phyloP scores from a whole-genome alignment of 2,329 filamentous ascomycete genomes.

The Fusarium paranaense region DNA sequence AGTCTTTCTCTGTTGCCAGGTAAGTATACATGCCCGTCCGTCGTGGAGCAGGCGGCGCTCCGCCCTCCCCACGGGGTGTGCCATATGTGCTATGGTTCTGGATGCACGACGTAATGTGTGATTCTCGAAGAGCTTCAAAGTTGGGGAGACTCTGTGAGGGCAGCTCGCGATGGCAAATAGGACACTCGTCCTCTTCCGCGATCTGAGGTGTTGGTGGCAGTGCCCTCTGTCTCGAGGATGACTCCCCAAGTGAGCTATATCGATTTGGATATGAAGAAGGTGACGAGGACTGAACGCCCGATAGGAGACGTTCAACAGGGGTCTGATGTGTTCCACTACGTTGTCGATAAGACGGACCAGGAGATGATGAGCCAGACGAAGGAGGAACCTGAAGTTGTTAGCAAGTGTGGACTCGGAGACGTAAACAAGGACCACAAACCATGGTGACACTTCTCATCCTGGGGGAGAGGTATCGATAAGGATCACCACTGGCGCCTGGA shows the following conservation, averaged over 20 bases:
- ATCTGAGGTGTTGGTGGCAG: constrained; percentile 61
- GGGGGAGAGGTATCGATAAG: constrained; percentile 49
- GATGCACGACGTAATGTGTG: constrained; percentile 71
- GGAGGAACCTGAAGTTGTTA: constrained; percentile 18
- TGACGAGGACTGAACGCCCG: constrained; percentile 49
- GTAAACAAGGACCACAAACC: constrained; percentile 51
- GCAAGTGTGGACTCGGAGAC: constrained; percentile 6
- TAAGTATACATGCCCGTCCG: constrained; percentile 74
- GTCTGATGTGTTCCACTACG: constrained; percentile 49
- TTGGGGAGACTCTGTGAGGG: constrained; percentile 67
- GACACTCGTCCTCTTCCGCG: constrained; percentile 82
- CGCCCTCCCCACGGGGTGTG: constrained; percentile 44
- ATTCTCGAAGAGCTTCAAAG: constrained; percentile 66
- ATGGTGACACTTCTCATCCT: constrained; percentile 62
- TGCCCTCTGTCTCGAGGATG: constrained; percentile 54
- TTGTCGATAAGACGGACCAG: constrained; percentile 44
- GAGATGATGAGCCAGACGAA: constrained; percentile 37
- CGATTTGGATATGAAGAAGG: constrained; percentile 49
- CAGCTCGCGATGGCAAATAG: constrained; percentile 79
- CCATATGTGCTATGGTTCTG: constrained; percentile 64
- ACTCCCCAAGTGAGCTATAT: constrained; percentile 46
- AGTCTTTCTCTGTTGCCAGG: constrained; percentile 74
- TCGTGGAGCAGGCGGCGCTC: constrained; percentile 52
- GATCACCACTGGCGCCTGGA: constrained; percentile 47
- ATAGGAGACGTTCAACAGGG: constrained; percentile 55